Base-by-base conservation (phyloP, 176 grass and related monocot genomes). In the Pontederia crassipes region DNA sequence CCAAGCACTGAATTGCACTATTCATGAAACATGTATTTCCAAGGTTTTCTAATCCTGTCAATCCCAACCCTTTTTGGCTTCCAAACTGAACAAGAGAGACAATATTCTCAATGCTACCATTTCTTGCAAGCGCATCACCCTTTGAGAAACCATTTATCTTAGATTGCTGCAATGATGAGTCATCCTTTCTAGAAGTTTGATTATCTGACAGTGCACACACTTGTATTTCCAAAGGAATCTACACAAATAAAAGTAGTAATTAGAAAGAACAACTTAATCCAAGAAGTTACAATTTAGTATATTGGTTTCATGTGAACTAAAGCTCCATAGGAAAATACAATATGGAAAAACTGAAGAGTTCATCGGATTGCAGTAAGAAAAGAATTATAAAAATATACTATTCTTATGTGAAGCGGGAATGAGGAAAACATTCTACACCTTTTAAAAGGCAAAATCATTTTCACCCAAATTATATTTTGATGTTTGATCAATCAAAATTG, bases 1-100 rank as follows among this genome's bases (percentile, higher is more conserved):
- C 84, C 77, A 97, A 83, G 78, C 93, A 97, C 67, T 97, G 93
- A 54, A 97, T 82, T 32, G 93, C 83, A 74, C 84, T 97, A 71
- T 97, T 97, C 93, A 97, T 97, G 67, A 97, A 97, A 65, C 93
- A 97, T 61, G 87, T 91, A 76, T 97, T 97, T 55, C 93, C 93
- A 45, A 97, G 87, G 75, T 97, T 97, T 68, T 97, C 81, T 64
- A 97, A 75, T 78, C 93, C 93, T 59, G 86, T 86, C 77, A 97
- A 65, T 17, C 87, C 87, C 54, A 72, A 62, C 64, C 68, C 75
- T 75, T 55, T 77, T 58, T 72, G 77, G 64, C 76, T 83, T 68
- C 72, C 70, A 78, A 62, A 77, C 8, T 51, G 1, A 64, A 74
- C 10, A 76, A 79, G 71, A 69, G 55, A 66, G 77, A 76, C 59